phyloP scores from a whole-genome alignment of 2,329 filamentous ascomycete genomes.

The Phaeomoniella chlamydospora region DNA sequence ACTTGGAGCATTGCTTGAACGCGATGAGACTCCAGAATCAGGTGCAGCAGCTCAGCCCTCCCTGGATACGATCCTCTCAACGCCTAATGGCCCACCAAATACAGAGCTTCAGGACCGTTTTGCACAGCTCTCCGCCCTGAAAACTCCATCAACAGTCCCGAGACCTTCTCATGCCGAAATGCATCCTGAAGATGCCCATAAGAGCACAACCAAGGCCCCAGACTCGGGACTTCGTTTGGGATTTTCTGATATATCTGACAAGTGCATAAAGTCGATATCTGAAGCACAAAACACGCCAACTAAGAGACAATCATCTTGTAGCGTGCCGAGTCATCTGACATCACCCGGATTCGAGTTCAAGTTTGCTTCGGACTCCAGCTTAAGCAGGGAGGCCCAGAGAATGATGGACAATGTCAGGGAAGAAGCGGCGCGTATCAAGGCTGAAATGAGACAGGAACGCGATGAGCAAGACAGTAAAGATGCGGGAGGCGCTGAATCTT shows the following conservation, averaged over 20 bases:
- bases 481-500: constrained; percentile 26
- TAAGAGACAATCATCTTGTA: constrained; percentile 13
- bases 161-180: constrained; percentile 69
- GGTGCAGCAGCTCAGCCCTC: constrained; percentile 14
- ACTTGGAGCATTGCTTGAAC: constrained; percentile 31
- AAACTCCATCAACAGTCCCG: constrained; percentile 50
- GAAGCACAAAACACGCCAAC: constrained; percentile 24
- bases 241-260: constrained; percentile 32
- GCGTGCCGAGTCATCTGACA: constrained; percentile 17
- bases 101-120: constrained; percentile 17
- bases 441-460: constrained; percentile 48
- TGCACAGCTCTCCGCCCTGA: constrained; percentile 20
- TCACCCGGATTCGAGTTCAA: constrained; percentile 32
- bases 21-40: constrained; percentile 25
- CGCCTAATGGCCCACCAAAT: constrained; percentile 13
- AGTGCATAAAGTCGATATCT: constrained; percentile 7
- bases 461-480: constrained; percentile 39
- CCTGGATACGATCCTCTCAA: constrained; percentile 17
- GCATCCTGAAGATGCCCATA: constrained; percentile 75
- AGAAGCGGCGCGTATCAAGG: constrained; percentile 57
- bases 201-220: constrained; percentile 57
- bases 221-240: constrained; percentile 72
- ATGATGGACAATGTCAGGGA: constrained; percentile 55
- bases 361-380: constrained; percentile 25
- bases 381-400: constrained; percentile 36